Evolutionary conservation across 2,329 filamentous ascomycete species (phyloP).

Genomic region (Coleophoma cylindrospora): DNA sequence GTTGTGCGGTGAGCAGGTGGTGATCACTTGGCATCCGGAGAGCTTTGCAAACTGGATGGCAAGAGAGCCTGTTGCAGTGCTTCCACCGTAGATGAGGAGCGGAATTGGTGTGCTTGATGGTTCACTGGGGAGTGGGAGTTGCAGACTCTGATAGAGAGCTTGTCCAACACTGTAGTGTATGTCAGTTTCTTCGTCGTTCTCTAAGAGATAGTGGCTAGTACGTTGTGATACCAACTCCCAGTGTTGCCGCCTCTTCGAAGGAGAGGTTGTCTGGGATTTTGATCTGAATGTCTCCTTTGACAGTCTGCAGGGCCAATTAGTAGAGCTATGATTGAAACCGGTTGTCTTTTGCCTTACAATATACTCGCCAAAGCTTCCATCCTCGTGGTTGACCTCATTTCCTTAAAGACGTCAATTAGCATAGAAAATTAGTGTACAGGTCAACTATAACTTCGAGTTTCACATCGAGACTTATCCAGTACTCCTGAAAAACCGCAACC

Average conservation of each 20-base stretch:
- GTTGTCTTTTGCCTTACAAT: slow-evolving; percentile 2
- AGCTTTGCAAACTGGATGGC: slow-evolving; percentile 45
- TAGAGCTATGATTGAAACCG: neutral
- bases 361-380: slow-evolving; percentile 31
- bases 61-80: slow-evolving; percentile 43
- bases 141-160: slow-evolving; percentile 40
- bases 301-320: slow-evolving; percentile 3
- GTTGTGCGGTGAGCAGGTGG: slow-evolving; percentile 41
- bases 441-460: no score
- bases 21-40: slow-evolving; percentile 31
- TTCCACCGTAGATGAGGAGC: slow-evolving; percentile 44
- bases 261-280: slow-evolving; percentile 40
- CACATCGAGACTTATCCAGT: no score
- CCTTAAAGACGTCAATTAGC: slow-evolving; percentile 6
- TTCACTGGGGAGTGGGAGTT: slow-evolving; percentile 38
- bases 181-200: slow-evolving; percentile 12
- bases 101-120: slow-evolving; percentile 31
- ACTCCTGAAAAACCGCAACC: no score
- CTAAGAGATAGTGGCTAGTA: neutral
- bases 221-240: slow-evolving; percentile 21
- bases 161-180: slow-evolving; percentile 38
- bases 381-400: slow-evolving; percentile 31
- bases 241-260: slow-evolving; percentile 38
- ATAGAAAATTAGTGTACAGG: no score
- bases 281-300: slow-evolving; percentile 34